These are phyloP conservation scores for Termitomyces sp. DNA, from an alignment of 768 basidiomycete species.

Conservation along the genomic window DNA sequence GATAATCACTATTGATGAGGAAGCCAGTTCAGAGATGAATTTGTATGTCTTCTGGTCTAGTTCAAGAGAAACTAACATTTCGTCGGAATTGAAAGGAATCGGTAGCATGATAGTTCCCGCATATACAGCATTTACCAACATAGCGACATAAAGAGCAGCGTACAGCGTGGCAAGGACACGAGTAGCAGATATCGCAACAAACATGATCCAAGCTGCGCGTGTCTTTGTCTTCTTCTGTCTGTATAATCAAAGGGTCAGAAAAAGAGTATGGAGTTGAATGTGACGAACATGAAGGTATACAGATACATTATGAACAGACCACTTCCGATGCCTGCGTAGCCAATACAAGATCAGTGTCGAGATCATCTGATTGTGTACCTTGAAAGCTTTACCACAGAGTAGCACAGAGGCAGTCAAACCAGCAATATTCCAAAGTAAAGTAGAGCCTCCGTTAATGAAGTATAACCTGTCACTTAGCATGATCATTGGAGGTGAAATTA, in stretches of 20 bases:
- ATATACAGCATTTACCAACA: background rate
- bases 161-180: background rate
- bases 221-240: background rate
- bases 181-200: background rate
- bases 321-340: background rate
- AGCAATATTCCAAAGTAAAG: background rate
- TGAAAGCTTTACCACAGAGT: background rate
- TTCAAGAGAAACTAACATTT: no score
- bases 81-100: background rate
- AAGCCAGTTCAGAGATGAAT: background rate
- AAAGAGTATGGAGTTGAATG: background rate
- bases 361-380: background rate
- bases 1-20: background rate
- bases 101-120: background rate
- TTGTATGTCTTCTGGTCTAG: background rate
- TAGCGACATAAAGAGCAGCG: background rate
- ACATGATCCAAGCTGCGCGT: background rate
- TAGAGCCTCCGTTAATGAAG: background rate
- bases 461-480: background rate
- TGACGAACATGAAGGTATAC: background rate
- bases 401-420: background rate
- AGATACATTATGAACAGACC: background rate
- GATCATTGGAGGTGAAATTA: no score
- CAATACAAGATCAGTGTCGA: background rate
- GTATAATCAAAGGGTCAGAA: background rate